Evolutionary conservation across 2,329 filamentous ascomycete genomes (phyloP).

Genomic region (Colletotrichum sp.): DNA sequence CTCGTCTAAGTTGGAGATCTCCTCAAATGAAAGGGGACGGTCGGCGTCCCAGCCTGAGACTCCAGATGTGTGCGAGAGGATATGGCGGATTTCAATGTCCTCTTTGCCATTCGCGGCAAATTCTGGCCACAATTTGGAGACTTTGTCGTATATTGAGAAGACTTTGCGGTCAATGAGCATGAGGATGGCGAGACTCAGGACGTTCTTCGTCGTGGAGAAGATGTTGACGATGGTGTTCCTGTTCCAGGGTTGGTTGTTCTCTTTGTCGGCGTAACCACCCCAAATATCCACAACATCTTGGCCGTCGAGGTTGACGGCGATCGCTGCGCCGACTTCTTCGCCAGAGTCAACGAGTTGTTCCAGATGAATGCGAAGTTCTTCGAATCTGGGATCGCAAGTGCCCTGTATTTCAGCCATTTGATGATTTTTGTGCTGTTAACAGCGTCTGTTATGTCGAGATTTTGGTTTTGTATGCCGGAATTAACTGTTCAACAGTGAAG

Average conservation of each 20-base stretch:
- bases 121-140: slow-evolving; percentile 50
- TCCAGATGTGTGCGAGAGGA: slow-evolving; percentile 45
- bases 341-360: slow-evolving; percentile 36
- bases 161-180: slow-evolving; percentile 43
- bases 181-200: slow-evolving; percentile 39
- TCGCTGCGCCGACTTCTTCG: slow-evolving; percentile 47
- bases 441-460: background rate
- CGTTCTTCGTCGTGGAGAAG: slow-evolving; percentile 44
- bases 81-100: slow-evolving; percentile 40
- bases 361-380: slow-evolving; percentile 35
- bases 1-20: slow-evolving; percentile 35
- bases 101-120: slow-evolving; percentile 46
- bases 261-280: slow-evolving; percentile 41
- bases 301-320: slow-evolving; percentile 44
- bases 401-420: slow-evolving; percentile 29
- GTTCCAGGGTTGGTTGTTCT: slow-evolving; percentile 35
- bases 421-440: background rate
- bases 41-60: slow-evolving; percentile 36
- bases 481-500: background rate
- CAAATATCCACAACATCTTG: slow-evolving; percentile 47
- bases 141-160: slow-evolving; percentile 38
- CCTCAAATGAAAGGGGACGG: slow-evolving; percentile 28
- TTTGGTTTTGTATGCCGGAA: background rate
- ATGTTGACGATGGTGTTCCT: slow-evolving; percentile 42
- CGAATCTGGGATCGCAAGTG: slow-evolving; percentile 37